Base-by-base conservation (phyloP, 2,329 filamentous ascomycete genomes). In the Nemania bipapillata region DNA sequence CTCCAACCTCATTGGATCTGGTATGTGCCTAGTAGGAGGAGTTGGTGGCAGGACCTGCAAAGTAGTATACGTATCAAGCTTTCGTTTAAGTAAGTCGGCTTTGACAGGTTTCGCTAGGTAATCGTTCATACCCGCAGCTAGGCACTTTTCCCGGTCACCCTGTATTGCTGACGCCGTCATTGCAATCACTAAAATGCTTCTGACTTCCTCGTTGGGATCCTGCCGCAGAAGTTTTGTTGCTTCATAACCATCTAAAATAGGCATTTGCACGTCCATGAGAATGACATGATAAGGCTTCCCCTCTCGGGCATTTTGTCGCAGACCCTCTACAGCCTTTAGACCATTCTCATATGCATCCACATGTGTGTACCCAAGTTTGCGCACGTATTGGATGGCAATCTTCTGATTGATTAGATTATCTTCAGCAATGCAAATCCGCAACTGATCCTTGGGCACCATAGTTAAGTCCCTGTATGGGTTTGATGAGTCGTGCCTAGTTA, bases 81-180 rank as follows among this genome's bases (percentile, higher is more conserved):
- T 95, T 76, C 90, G 90, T 81, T 93, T 96, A 62, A 98, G 84
- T 47, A 96, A 90, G 54, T 94, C 92, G 3, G 92, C 93, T 69
- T 94, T 88, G n/a, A 98, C 95, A 0, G 95, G 95, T 79, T 98
- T 98, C 17, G 95, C 94, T 0, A 97, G 87, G 76, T 97, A 98
- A 76, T 97, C 96, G 79, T 97, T 97, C 95, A 98, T 98, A 52
- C 95, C 95, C 1, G 93, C 93, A 57, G 94, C 93, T n/a, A 97
- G 83, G 74, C 95, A 97, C 81, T 97, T 97, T 79, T 98, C 95
- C 55, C 94, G 87, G 78, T 98, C 95, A 20, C 95, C 95, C 78
- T 96, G 92, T 69, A 98, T 98, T 2, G 95, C 95, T 28, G 91
- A 94, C 0, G 95, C 95, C 0, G 95, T 98, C 95, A 98, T 97